phyloP scores from a whole-genome alignment of 2,329 filamentous ascomycete genomes.

The Aspergillus sp. region DNA sequence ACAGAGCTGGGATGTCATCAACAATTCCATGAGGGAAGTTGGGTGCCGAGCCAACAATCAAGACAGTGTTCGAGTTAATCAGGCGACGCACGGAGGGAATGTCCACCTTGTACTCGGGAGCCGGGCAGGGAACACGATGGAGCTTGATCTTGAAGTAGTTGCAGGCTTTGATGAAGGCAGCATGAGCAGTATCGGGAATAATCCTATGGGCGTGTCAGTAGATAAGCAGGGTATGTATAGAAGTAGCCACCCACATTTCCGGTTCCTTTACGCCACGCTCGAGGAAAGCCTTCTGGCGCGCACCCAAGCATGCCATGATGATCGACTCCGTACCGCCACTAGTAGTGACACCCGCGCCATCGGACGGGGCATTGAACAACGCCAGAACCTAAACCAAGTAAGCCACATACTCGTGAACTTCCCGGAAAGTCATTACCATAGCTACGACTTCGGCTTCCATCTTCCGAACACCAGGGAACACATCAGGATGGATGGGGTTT shows the following conservation, averaged over 20 bases:
- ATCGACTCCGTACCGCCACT: conserved; percentile 96
- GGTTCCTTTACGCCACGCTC: conserved; percentile 89
- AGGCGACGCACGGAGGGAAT: conserved; percentile 75
- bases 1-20: conserved; percentile 86
- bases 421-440: conserved; percentile 65
- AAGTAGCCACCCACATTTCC: conserved; percentile 70
- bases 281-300: conserved; percentile 80
- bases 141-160: conserved; percentile 97
- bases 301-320: conserved; percentile 88
- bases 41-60: conserved; percentile 91
- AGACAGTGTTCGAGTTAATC: conserved; percentile 89
- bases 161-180: conserved; percentile 92
- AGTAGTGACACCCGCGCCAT: conserved; percentile 83
- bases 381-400: conserved; percentile 58
- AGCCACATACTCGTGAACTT: not conserved
- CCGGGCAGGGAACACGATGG: conserved; percentile 83
- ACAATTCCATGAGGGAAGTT: conserved; percentile 99
- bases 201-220: conserved; percentile 61
- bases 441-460: conserved; percentile 98
- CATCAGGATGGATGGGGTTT: conserved; percentile 96
- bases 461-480: conserved; percentile 96
- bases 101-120: conserved; percentile 81
- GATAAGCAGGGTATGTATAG: not conserved
- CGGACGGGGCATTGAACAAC: conserved; percentile 86
- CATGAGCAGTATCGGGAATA: conserved; percentile 89